Evolutionary conservation across 1,139 yeast species (phyloP), one percentile per base, ranked within the genome.

Genomic region (Casaregolazyma lundiana): DNA sequence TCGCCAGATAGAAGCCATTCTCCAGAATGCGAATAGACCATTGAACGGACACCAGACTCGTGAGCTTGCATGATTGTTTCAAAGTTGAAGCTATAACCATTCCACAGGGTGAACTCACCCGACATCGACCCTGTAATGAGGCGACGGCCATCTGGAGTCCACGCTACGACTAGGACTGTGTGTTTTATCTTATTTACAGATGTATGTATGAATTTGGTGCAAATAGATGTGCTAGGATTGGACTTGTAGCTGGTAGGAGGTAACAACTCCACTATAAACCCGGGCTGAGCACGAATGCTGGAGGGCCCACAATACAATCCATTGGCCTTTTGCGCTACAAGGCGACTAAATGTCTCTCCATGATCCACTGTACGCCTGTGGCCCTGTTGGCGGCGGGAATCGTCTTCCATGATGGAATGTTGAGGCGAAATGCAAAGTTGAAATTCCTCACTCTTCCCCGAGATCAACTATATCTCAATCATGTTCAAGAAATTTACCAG

Each of bases 51-150:
- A 0, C 97, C 90, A 51, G 84, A 76, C 63, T 94, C 98, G 67
- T 94, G 98, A 0, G 98, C 97, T 70, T 92, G 98, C 94, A 90
- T 92, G 56, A 94, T 89, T 44, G 96, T 87, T 65, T 92, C 99
- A 62, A 92, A 90, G 62, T 88, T 89, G 69, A 92, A 92, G 5
- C 96, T 84, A 76, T 86, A 78, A 11, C 97, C 97, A 64, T 90
- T 90, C 98, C 98, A 92, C 37, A 92, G 72, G 5, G 98, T 90
- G 66, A 92, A 90, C 63, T 92, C 99, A 29, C 99, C 99, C 52
- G 89, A 80, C 67, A 86, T 89, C 15, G 95, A 81, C 0, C 96
- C 96, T 6, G 95, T 95, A 44, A 92, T 73, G 50, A 94, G 71
- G 53, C 98, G 71, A 54, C 97, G 74, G 0, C 97, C 97, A 56